Evolutionary conservation across 108 stramenopile genomes (phyloP).

Genomic region (Fragilaria radians): DNA sequence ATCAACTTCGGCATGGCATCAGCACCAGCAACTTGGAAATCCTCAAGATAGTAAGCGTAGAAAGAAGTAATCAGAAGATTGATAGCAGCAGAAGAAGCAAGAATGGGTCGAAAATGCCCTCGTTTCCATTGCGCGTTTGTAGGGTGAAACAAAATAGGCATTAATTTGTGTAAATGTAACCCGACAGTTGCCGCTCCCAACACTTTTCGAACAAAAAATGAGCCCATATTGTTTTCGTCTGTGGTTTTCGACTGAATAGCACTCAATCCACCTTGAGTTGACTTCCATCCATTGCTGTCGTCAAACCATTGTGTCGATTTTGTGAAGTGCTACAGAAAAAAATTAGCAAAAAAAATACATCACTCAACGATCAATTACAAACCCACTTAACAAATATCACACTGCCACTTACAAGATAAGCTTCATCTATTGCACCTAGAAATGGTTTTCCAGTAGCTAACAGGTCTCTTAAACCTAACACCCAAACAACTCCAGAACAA

Average conservation of each 20-base stretch:
- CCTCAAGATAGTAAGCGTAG: constrained; percentile 44
- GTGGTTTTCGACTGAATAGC: constrained; percentile 61
- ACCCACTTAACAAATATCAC: no score
- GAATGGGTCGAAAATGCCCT: constrained; percentile 69
- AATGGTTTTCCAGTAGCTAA: constrained; percentile 73
- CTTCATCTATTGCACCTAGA: constrained; percentile 43
- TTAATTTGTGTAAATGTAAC: constrained; percentile 70
- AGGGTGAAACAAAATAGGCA: constrained; percentile 72
- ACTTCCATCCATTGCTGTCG: constrained; percentile 75
- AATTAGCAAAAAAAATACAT: neutral
- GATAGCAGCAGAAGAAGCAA: constrained; percentile 41
- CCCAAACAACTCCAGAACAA: constrained; percentile 71
- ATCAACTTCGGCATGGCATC: constrained; percentile 35
- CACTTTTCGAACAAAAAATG: constrained; percentile 76
- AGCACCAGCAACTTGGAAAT: constrained; percentile 54
- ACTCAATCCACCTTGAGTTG: constrained; percentile 75
- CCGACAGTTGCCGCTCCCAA: constrained; percentile 63
- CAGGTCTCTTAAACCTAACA: constrained; percentile 69
- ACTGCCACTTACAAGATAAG: constrained; percentile 58
- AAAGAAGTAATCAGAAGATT: constrained; percentile 47
- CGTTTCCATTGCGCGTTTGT: constrained; percentile 59
- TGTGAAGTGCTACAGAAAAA: constrained; percentile 42
- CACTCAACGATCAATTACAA: no score
- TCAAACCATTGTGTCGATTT: constrained; percentile 71
- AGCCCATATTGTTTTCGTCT: constrained; percentile 87